These are phyloP conservation scores for Arabidopsis hybrid DNA, from an alignment of 441 rosid species.

Conservation along the genomic window DNA sequence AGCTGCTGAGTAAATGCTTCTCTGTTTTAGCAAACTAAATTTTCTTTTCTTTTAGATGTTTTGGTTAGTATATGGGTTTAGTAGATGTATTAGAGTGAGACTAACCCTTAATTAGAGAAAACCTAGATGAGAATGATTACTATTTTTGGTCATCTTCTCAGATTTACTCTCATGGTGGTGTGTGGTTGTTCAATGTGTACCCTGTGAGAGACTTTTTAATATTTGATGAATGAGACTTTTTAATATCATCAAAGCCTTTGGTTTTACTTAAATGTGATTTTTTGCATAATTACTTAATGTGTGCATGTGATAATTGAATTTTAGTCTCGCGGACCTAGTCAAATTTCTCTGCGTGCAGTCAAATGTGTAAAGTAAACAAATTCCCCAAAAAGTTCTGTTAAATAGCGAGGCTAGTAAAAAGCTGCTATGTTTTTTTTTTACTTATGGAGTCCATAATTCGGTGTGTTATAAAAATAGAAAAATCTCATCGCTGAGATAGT, in stretches of 20 bases:
- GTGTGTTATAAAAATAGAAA: background rate
- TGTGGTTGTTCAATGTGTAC: conserved; percentile 41
- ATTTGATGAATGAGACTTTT: conserved; percentile 33
- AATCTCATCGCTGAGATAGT: background rate
- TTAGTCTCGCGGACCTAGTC: background rate
- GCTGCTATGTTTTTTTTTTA: background rate
- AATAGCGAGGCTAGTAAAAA: background rate
- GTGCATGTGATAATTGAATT: background rate
- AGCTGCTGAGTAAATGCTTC: conserved; percentile 64
- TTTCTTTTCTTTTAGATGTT: conserved; percentile 20
- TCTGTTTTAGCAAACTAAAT: conserved; percentile 39
- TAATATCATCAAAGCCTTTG: background rate
- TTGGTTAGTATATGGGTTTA: conserved; percentile 30
- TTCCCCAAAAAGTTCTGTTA: background rate
- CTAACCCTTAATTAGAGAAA: conserved; percentile 44
- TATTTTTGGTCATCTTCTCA: conserved; percentile 35
- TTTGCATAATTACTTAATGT: background rate
- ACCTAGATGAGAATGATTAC: conserved; percentile 44
- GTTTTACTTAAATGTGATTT: background rate
- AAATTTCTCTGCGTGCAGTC: background rate
- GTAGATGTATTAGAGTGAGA: conserved; percentile 38
- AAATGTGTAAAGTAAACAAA: background rate
- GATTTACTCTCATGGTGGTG: conserved; percentile 52
- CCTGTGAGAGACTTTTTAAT: conserved; percentile 44
- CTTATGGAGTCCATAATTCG: background rate